Percentiles rank a stretch among this genome's conserved stretches.
These are phyloP conservation scores for Anisodus acutangulus DNA, from an alignment of 257 asterid genomes.

Conservation along the genomic window DNA sequence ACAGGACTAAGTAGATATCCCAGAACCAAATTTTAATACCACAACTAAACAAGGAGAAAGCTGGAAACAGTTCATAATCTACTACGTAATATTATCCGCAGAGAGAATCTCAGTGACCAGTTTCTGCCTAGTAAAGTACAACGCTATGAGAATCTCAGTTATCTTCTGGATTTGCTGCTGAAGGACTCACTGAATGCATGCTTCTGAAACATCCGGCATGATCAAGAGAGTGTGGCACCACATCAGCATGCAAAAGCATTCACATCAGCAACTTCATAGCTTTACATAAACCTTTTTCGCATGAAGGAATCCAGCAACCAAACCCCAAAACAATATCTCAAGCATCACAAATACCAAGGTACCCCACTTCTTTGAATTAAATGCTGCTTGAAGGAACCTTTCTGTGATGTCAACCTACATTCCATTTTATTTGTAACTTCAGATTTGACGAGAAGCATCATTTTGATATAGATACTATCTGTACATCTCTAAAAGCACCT, in stretches of 20 bases:
- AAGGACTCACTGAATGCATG: slow-evolving; percentile 15
- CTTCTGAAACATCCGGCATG: neutral
- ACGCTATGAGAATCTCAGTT: neutral
- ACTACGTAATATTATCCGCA: neutral
- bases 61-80: slow-evolving; percentile 17
- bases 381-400: slow-evolving; percentile 25
- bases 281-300: slow-evolving; percentile 26
- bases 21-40: slow-evolving; percentile 21
- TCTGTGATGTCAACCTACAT: slow-evolving; percentile 26
- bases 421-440: neutral
- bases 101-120: neutral
- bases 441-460: slow-evolving; percentile 9
- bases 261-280: slow-evolving; percentile 22
- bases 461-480: neutral
- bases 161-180: slow-evolving; percentile 20
- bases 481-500: slow-evolving; percentile 1
- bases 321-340: slow-evolving; percentile 30
- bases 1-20: neutral
- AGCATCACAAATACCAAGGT: slow-evolving; percentile 30
- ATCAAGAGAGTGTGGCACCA: slow-evolving; percentile 4
- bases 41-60: slow-evolving; percentile 1
- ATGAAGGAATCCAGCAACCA: slow-evolving; percentile 31
- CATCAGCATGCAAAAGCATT: neutral
- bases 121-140: neutral
- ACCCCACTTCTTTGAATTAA: slow-evolving; percentile 31